A percentile compares a stretch with the other conserved stretches of the same genome.
phyloP scores from a whole-genome alignment of 2,329 filamentous ascomycete species.

The Ambrosiella cleistominuta region DNA sequence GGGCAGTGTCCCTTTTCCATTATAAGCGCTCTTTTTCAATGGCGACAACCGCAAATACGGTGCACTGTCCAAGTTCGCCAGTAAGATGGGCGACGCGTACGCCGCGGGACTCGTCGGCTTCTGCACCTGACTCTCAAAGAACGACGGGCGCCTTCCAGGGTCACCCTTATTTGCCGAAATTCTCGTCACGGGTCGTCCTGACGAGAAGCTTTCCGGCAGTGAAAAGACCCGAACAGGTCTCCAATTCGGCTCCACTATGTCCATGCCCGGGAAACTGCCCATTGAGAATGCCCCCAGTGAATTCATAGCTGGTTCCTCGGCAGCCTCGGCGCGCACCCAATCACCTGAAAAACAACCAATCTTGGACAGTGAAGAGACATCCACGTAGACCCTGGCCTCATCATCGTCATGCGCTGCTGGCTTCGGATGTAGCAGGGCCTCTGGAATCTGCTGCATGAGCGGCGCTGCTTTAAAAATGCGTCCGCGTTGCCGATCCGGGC shows the following conservation, averaged over 20 bases:
- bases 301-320: conserved; percentile 53
- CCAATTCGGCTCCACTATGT: conserved; percentile 50
- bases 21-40: conserved; percentile 35
- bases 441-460: conserved; percentile 51
- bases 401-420: conserved; percentile 66
- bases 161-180: conserved; percentile 32
- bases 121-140: conserved; percentile 51
- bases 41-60: conserved; percentile 65
- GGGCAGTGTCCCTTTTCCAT: conserved; percentile 33
- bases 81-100: conserved; percentile 69
- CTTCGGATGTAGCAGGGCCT: conserved; percentile 69
- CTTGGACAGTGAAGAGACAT: conserved; percentile 67
- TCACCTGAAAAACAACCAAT: conserved; percentile 96
- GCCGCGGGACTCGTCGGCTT: conserved; percentile 40
- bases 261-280: conserved; percentile 36
- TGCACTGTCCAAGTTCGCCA: conserved; percentile 69
- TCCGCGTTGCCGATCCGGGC: conserved; percentile 52
- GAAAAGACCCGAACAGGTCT: conserved; percentile 79
- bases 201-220: conserved; percentile 54
- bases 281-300: conserved; percentile 51
- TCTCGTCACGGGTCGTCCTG: conserved; percentile 40
- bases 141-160: conserved; percentile 33
- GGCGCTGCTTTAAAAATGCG: conserved; percentile 75
- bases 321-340: conserved; percentile 74
- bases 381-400: conserved; percentile 76